Percentiles rank a stretch among this genome's conserved stretches.
These are phyloP conservation scores for Pythium brassicae DNA, from an alignment of 352 stramenopile genomes.

Conservation along the genomic window DNA sequence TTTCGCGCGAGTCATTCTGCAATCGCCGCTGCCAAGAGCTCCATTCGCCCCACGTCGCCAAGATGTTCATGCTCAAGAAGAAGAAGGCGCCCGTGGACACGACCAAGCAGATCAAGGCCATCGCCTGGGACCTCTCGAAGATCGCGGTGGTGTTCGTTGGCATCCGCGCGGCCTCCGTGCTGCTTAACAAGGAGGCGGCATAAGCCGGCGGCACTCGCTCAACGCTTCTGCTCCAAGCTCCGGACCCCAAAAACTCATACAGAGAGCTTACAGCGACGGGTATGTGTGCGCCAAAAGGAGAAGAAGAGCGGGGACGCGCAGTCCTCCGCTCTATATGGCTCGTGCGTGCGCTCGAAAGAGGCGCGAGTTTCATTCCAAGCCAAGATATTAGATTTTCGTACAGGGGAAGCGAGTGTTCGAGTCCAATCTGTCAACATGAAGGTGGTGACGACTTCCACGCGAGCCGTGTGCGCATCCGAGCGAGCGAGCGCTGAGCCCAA, in stretches of 20 bases:
- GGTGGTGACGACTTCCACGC: too few species aligned
- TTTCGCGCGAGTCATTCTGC: not conserved
- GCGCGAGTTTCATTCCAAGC: too few species aligned
- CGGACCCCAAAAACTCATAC: too few species aligned
- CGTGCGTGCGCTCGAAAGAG: too few species aligned
- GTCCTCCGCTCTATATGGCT: too few species aligned
- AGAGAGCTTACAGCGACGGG: too few species aligned
- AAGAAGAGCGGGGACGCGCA: too few species aligned
- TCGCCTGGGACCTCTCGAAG: slow-evolving; percentile 73
- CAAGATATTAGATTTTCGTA: not conserved
- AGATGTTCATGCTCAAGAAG: slow-evolving; percentile 87
- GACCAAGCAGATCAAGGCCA: slow-evolving; percentile 70
- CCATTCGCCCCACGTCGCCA: slow-evolving; percentile 3
- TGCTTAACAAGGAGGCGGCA: slow-evolving; percentile 59
- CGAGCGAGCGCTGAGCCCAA: not conserved
- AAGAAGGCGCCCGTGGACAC: slow-evolving; percentile 83
- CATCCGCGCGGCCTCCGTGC: slow-evolving; percentile 68
- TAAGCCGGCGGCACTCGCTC: slow-evolving; percentile 14
- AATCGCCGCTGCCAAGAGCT: not conserved
- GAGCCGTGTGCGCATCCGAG: too few species aligned
- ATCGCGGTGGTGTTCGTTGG: slow-evolving; percentile 66
- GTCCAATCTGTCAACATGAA: not conserved
- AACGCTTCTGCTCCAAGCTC: too few species aligned
- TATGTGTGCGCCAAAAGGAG: too few species aligned
- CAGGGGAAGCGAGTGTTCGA: not conserved